These are phyloP conservation scores for Aspergillus arachidicola DNA, from an alignment of 2,329 filamentous ascomycete species.

Conservation along the genomic window DNA sequence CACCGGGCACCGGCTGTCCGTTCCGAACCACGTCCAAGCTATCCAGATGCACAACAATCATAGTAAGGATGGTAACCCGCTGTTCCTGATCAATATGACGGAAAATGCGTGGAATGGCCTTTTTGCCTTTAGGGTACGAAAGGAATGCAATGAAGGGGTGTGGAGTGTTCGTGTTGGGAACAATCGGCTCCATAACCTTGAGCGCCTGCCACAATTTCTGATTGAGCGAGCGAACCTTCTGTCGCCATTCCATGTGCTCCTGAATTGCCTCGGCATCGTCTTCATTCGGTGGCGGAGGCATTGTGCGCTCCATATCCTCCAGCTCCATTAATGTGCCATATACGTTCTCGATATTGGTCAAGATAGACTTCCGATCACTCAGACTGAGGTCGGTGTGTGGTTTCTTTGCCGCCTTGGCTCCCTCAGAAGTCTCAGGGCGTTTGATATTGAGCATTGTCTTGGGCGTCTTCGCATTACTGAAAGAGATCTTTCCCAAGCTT, in stretches of 20 bases:
- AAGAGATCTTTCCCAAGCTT: constrained; percentile 95
- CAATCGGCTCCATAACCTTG: constrained; percentile 92
- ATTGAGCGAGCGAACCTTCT: constrained; percentile 71
- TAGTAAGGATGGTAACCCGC: constrained; percentile 87
- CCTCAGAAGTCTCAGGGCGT: constrained; percentile 70
- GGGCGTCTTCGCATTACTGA: constrained; percentile 97
- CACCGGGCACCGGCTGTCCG: constrained; percentile 72
- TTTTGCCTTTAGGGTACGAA: constrained; percentile 94
- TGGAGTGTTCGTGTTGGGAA: constrained; percentile 64
- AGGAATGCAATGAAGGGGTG: constrained; percentile 97
- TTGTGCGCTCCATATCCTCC: constrained; percentile 85
- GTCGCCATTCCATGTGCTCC: constrained; percentile 77
- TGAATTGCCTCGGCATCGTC: constrained; percentile 71
- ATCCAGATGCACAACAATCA: constrained; percentile 93
- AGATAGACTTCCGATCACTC: constrained; percentile 77
- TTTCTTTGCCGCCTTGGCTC: constrained; percentile 54
- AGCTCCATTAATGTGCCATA: constrained; percentile 89
- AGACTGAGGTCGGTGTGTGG: constrained; percentile 55
- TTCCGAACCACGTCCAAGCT: constrained; percentile 85
- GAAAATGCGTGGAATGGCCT: constrained; percentile 92
- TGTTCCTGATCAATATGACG: constrained; percentile 90
- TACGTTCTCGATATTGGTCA: constrained; percentile 85
- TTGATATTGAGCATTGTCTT: constrained; percentile 96
- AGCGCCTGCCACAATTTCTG: constrained; percentile 80
- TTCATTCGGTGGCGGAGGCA: constrained; percentile 69